Evolutionary conservation across 2,329 filamentous ascomycete species (phyloP).

Genomic region (Aspergillus jensenii): DNA sequence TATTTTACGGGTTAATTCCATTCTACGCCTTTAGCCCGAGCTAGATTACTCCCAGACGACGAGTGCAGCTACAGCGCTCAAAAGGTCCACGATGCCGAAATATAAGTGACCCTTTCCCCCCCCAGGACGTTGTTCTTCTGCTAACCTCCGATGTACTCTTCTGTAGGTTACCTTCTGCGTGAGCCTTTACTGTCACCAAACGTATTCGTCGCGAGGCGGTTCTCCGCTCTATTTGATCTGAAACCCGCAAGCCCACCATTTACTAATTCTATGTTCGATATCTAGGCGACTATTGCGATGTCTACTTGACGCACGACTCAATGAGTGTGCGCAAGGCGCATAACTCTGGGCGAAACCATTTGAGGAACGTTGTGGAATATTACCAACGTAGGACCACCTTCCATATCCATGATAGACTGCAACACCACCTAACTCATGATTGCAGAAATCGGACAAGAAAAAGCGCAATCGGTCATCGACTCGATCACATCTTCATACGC

Average conservation of each 20-base stretch:
- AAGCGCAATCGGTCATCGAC: slow-evolving; percentile 97
- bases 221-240: background rate
- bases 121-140: slow-evolving; percentile 4
- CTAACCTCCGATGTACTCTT: slow-evolving; percentile 62
- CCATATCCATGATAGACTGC: background rate
- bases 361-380: slow-evolving; percentile 97
- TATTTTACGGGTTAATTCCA: background rate
- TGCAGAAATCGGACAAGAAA: slow-evolving; percentile 93
- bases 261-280: slow-evolving; percentile 7
- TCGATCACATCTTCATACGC: slow-evolving; percentile 95
- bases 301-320: slow-evolving; percentile 99
- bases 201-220: background rate
- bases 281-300: slow-evolving; percentile 93
- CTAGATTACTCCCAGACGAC: slow-evolving; percentile 3
- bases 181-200: background rate
- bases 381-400: slow-evolving; percentile 72
- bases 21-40: slow-evolving; percentile 16
- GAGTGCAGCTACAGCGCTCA: slow-evolving; percentile 8
- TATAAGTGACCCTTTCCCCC: slow-evolving; percentile 59
- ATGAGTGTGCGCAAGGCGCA: slow-evolving; percentile 99
- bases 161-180: slow-evolving; percentile 51
- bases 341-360: slow-evolving; percentile 92
- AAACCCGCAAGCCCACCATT: background rate
- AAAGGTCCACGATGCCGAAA: slow-evolving; percentile 71
- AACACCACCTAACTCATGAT: background rate